phyloP scores from a whole-genome alignment of 2,329 filamentous ascomycete genomes.

The Fusarium oligoseptatum region DNA sequence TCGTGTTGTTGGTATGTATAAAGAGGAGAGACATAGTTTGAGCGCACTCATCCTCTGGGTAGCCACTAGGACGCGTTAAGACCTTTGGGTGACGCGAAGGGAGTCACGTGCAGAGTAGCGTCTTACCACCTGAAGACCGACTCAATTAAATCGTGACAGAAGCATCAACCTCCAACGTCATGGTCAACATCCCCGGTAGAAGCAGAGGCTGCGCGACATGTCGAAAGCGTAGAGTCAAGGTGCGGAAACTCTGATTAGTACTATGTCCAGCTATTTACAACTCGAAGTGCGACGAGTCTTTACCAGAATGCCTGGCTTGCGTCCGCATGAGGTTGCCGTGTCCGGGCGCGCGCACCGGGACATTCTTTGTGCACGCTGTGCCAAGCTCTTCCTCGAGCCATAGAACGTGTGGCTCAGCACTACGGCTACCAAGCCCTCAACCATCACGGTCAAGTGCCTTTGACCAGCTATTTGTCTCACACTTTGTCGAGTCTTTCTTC shows the following conservation, averaged over 20 bases:
- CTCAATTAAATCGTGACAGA: neutral
- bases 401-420: neutral
- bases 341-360: constrained; percentile 10
- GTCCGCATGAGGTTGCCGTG: constrained; percentile 19
- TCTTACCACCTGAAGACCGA: neutral
- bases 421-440: constrained; percentile 3
- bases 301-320: constrained; percentile 15
- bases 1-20: too few relatives aligned
- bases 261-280: neutral
- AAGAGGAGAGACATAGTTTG: too few relatives aligned
- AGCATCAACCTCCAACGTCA: neutral
- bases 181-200: constrained; percentile 26
- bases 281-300: constrained; percentile 10
- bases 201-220: constrained; percentile 26
- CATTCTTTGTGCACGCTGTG: constrained; percentile 20
- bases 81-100: neutral
- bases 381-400: neutral
- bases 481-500: constrained; percentile 28
- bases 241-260: neutral
- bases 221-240: constrained; percentile 23
- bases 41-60: too few relatives aligned
- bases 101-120: neutral
- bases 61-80: too few relatives aligned
- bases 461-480: constrained; percentile 21
- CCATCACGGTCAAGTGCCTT: constrained; percentile 13